Evolutionary conservation across 768 basidiomycete genomes (phyloP).

Genomic region (Boletus rubropictus): DNA sequence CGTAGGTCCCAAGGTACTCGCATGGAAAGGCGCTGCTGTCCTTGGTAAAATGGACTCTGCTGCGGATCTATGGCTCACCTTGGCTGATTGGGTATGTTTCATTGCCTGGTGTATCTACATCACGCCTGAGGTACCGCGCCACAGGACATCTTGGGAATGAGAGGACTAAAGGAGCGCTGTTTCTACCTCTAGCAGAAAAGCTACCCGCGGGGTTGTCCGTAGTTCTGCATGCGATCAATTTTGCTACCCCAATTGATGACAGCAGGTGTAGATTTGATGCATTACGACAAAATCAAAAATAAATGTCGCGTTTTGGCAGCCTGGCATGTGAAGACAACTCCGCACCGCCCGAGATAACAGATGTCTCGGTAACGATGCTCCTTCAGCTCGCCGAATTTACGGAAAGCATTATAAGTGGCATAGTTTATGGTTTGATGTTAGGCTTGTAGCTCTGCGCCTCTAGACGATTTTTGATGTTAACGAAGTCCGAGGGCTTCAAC

Average conservation of each 20-base stretch:
- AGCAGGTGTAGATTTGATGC: not conserved
- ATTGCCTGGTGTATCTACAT: slow-evolving; percentile 1
- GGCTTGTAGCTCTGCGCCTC: slow-evolving; percentile 32
- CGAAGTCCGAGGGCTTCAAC: slow-evolving; percentile 47
- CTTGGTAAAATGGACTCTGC: slow-evolving; percentile 89
- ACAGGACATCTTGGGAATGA: slow-evolving; percentile 74
- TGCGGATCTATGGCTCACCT: slow-evolving; percentile 83
- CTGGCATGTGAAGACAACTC: slow-evolving; percentile 6
- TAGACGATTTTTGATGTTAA: slow-evolving; percentile 48
- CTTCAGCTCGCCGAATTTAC: slow-evolving; percentile 8
- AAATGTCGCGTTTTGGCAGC: slow-evolving; percentile 2
- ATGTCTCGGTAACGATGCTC: not conserved
- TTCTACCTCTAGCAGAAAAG: slow-evolving; percentile 54
- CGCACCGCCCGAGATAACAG: slow-evolving; percentile 3
- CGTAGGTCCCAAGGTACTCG: slow-evolving; percentile 81
- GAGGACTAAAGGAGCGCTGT: slow-evolving; percentile 75
- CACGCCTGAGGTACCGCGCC: slow-evolving; percentile 5
- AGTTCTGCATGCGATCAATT: not conserved
- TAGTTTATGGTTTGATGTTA: slow-evolving; percentile 15
- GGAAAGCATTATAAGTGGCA: slow-evolving; percentile 15
- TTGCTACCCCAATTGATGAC: not conserved
- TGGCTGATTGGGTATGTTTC: slow-evolving; percentile 75
- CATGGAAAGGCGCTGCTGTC: slow-evolving; percentile 93
- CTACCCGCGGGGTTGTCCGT: not conserved
- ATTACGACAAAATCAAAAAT: slow-evolving; percentile 14